Evolutionary conservation across 768 basidiomycete genomes (phyloP).

Genomic region (Pleurotus giganteus): DNA sequence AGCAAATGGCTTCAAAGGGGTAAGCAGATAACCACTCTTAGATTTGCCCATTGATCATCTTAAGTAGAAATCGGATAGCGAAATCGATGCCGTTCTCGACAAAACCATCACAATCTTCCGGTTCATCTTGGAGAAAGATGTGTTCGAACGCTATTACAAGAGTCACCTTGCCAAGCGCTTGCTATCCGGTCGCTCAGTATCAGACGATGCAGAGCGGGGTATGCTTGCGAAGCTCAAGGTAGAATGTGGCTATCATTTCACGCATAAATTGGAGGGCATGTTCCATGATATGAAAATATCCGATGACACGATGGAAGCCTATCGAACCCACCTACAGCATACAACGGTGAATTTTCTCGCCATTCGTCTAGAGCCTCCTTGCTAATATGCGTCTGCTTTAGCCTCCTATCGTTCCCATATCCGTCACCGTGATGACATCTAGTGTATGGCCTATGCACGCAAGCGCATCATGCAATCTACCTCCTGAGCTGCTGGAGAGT

Average conservation of each 20-base stretch:
- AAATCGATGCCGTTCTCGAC: constrained; percentile 86
- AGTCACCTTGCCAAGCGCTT: constrained; percentile 92
- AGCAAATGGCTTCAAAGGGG: constrained; percentile 91
- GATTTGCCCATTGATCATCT: not conserved
- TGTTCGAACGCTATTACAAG: constrained; percentile 98
- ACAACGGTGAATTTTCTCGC: constrained; percentile 48
- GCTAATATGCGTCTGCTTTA: constrained; percentile 28
- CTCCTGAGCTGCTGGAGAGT: constrained; percentile 58
- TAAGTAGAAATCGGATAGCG: constrained; percentile 86
- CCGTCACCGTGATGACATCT: constrained; percentile 92
- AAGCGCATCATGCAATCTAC: constrained; percentile 63
- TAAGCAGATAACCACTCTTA: constrained; percentile 36
- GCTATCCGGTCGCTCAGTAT: constrained; percentile 81
- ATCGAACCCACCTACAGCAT: constrained; percentile 57
- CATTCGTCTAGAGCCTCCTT: not conserved
- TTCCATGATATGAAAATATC: constrained; percentile 96
- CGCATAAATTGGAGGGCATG: constrained; percentile 98
- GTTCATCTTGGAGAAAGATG: constrained; percentile 91
- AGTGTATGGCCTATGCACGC: constrained; percentile 93
- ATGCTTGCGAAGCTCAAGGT: constrained; percentile 98
- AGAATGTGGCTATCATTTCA: constrained; percentile 95
- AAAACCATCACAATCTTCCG: constrained; percentile 97
- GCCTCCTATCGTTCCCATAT: constrained; percentile 76
- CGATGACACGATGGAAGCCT: constrained; percentile 74
- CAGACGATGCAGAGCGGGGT: constrained; percentile 95